These are phyloP conservation scores for Thinopyrum elongatum DNA, from an alignment of 176 grass and related monocot genomes.

Conservation along the genomic window DNA sequence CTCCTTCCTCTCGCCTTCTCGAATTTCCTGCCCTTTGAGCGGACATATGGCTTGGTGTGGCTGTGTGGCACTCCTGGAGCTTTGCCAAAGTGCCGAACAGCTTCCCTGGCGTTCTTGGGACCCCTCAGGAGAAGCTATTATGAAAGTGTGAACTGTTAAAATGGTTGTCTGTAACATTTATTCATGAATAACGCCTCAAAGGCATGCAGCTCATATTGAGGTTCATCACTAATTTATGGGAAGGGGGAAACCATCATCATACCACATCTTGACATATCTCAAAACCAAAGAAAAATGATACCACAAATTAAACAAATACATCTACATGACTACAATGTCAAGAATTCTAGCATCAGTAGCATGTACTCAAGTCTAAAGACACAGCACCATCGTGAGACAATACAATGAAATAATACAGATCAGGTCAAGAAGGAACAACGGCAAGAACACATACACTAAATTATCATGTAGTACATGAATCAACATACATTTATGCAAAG, in stretches of 20 bases:
- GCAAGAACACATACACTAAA: background rate
- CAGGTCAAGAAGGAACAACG: background rate
- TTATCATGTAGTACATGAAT: background rate
- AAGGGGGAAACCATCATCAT: background rate
- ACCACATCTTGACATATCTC: background rate
- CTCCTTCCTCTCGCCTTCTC: conserved; percentile 73
- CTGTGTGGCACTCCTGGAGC: conserved; percentile 79
- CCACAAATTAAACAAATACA: background rate
- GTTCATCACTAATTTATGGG: background rate
- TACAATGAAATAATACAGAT: background rate
- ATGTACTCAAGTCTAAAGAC: background rate
- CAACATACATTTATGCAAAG: background rate
- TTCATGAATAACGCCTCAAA: background rate
- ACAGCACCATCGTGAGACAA: background rate
- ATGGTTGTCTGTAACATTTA: background rate
- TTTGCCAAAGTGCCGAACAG: conserved; percentile 71
- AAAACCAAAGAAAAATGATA: background rate
- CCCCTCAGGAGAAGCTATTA: conserved; percentile 63
- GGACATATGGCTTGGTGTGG: conserved; percentile 82
- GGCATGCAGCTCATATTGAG: background rate
- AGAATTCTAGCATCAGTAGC: background rate
- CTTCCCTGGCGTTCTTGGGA: conserved; percentile 80
- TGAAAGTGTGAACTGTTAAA: background rate
- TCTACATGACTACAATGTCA: background rate
- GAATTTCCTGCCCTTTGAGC: conserved; percentile 81